Evolutionary conservation across 2,329 filamentous ascomycete genomes (phyloP), one percentile per base, ranked within the genome.

Genomic region (Orbilia ellipsospora): DNA sequence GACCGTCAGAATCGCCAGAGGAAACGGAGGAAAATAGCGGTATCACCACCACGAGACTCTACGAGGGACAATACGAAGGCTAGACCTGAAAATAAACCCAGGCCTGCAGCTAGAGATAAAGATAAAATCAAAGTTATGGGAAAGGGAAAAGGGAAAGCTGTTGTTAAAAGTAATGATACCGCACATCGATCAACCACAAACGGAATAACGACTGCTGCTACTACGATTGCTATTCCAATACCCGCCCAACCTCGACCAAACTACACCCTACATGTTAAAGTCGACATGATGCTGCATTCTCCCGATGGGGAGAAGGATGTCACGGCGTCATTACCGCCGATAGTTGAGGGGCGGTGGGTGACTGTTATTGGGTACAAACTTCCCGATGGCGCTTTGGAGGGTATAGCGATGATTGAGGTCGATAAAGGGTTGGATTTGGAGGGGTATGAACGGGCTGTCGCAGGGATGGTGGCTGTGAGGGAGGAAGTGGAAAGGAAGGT

Each of bases 291-390:
- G 1, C 57, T 74, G 4, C 48, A 59, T 48, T 36, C 31, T 10
- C 6, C 31, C 5, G 28, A 28, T 16, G 44, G 26, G 6, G 6
- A 28, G 13, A 26, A 40, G 7, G 28, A 67, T 18, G 1, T 42
- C 2, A 6, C 12, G 6, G 50, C 15, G 6, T 60, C 62, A 0
- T 6, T 74, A n/a, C 70, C 70, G 15, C 57, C 62, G 13, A 51
- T 74, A 28, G 31, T 45, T 13, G 70, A 74, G 8, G 70, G 70
- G 4, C 52, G 7, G 5, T 74, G 70, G 70, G 63, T 68, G 8
- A 67, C 42, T 15, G 70, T 68, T 16, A 59, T 63, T 16, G 70
- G 70, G 2, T 67, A 74, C 51, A 74, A 61, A 26, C 50, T 23
- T 8, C 13, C 42, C 20, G 70, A 59, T 36, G 63, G 63, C 16